These are phyloP conservation scores for Verticillium albo-atrum DNA, from an alignment of 2,329 filamentous ascomycete genomes.

Conservation along the genomic window DNA sequence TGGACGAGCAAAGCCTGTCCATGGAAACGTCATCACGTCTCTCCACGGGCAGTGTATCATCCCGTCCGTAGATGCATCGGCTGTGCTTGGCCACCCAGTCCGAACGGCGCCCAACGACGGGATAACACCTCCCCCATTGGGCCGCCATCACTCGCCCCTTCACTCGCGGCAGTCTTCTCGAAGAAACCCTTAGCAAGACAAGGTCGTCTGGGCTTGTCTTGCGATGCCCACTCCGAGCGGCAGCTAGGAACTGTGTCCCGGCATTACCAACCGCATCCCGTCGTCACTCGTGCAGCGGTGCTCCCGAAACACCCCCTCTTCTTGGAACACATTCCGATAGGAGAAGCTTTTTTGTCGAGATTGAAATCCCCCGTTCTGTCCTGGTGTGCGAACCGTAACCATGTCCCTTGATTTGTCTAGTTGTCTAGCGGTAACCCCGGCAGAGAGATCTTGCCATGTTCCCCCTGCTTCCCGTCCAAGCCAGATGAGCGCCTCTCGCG, in stretches of 20 bases:
- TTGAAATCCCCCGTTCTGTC: no score
- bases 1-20: background rate
- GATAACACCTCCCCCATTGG: background rate
- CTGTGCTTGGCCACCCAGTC: background rate
- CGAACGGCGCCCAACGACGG: background rate
- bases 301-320: background rate
- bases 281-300: background rate
- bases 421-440: background rate
- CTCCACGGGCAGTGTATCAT: background rate
- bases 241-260: background rate
- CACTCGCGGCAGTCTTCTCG: background rate
- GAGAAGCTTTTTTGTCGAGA: background rate
- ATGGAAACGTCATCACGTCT: background rate
- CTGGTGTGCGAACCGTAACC: background rate
- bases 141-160: background rate
- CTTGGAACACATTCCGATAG: background rate
- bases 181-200: background rate
- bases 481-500: background rate
- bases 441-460: background rate
- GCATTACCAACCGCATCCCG: background rate
- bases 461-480: background rate
- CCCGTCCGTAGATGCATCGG: background rate
- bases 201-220: background rate
- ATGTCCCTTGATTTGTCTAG: background rate
- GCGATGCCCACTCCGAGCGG: background rate